Evolutionary conservation across 2,329 filamentous ascomycete species (phyloP).

Genomic region (Aureobasidium sp.): DNA sequence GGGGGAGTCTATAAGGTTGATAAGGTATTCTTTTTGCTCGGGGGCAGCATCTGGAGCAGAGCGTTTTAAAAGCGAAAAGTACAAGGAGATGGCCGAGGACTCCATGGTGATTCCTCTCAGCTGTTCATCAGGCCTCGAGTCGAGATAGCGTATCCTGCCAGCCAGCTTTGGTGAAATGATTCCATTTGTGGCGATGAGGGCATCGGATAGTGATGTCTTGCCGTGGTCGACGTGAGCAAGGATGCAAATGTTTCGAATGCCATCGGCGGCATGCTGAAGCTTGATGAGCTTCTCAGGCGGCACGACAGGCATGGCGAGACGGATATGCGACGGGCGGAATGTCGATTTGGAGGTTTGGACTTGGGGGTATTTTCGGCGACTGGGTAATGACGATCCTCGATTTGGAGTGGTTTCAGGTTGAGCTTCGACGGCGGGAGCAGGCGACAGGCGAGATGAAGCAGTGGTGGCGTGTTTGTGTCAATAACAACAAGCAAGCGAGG

Average conservation of each 20-base stretch:
- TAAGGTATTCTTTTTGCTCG: conserved; percentile 78
- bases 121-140: conserved; percentile 94
- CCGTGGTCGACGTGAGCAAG: conserved; percentile 96
- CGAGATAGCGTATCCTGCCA: conserved; percentile 95
- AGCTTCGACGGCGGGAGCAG: conserved; percentile 1
- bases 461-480: not conserved
- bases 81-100: conserved; percentile 93
- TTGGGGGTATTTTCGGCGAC: not conserved
- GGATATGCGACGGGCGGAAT: not conserved
- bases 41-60: conserved; percentile 46
- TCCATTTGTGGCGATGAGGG: conserved; percentile 94
- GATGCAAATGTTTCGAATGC: conserved; percentile 94
- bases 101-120: conserved; percentile 99
- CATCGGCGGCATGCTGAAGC: conserved; percentile 79
- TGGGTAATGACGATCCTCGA: not conserved
- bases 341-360: not conserved
- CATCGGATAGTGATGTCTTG: conserved; percentile 94
- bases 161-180: conserved; percentile 98
- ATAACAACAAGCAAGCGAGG: not conserved
- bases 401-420: not conserved
- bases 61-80: conserved; percentile 84
- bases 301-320: conserved; percentile 74
- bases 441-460: conserved; percentile 12
- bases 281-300: conserved; percentile 81
- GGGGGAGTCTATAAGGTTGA: conserved; percentile 96